A percentile compares a stretch with the other conserved stretches of the same genome.
Evolutionary conservation across 129 eudicot species (phyloP).

Genomic region (Chrysanthemum seticuspe): DNA sequence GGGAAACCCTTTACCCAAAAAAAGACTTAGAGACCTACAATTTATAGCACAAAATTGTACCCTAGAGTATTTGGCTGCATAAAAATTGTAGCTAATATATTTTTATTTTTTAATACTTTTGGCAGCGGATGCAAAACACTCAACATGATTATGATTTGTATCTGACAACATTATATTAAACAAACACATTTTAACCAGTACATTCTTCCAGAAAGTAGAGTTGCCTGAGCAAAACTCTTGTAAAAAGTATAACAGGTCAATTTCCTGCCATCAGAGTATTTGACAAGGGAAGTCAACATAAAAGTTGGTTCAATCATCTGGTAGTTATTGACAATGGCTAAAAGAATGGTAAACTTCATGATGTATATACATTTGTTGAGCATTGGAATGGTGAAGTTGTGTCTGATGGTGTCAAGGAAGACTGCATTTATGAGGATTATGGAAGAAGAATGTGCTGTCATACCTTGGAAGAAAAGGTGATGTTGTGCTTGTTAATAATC

Average conservation of each 20-base stretch:
- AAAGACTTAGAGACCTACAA: too few relatives aligned
- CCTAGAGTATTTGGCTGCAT: too few relatives aligned
- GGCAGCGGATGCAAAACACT: too few relatives aligned
- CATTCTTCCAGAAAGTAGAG: too few relatives aligned
- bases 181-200: too few relatives aligned
- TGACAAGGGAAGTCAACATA: constrained; percentile 9
- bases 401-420: constrained; percentile 10
- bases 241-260: constrained; percentile 35
- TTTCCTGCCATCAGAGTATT: constrained; percentile 13
- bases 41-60: too few relatives aligned
- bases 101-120: too few relatives aligned
- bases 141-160: too few relatives aligned
- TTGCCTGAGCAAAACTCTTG: not conserved
- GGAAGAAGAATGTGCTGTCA: too few relatives aligned
- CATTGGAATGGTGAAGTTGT: constrained; percentile 21
- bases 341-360: constrained; percentile 39
- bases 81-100: too few relatives aligned
- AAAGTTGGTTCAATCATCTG: constrained; percentile 39
- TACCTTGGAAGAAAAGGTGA: constrained; percentile 25
- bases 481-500: constrained; percentile 18
- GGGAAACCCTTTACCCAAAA: too few relatives aligned
- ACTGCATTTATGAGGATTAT: not conserved
- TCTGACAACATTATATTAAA: too few relatives aligned
- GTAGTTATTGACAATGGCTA: constrained; percentile 36
- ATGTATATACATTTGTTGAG: constrained; percentile 28